Evolutionary conservation across 78 protist species (phyloP).

Genomic region (Emiliania huxleyi): DNA sequence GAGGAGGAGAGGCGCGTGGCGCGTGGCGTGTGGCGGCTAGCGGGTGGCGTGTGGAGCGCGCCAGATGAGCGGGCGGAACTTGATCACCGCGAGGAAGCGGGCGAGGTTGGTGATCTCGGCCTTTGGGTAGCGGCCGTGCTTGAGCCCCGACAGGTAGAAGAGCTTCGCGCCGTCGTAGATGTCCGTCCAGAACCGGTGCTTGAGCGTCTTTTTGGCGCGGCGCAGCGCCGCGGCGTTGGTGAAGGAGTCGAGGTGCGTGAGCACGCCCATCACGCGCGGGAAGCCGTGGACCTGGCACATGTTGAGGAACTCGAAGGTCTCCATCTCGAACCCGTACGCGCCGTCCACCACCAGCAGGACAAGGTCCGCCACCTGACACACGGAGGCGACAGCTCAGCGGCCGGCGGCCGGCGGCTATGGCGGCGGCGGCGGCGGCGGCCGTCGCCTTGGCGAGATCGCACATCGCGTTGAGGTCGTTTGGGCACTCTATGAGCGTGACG

Average conservation of each 20-base stretch:
- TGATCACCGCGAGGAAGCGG: conserved; percentile 89
- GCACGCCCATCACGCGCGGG: conserved; percentile 93
- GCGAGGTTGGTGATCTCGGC: conserved; percentile 90
- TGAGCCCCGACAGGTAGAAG: conserved; percentile 90
- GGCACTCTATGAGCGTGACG: conserved; percentile 94
- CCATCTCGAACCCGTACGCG: conserved; percentile 70
- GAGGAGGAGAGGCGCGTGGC: too few relatives aligned
- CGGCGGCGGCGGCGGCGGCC: background rate
- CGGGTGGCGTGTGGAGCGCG: too few relatives aligned
- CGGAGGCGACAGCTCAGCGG: too few relatives aligned
- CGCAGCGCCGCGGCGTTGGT: conserved; percentile 72
- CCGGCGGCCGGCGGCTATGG: background rate
- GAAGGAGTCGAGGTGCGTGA: conserved; percentile 94
- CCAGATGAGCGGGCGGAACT: conserved; percentile 91
- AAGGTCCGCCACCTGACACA: conserved; percentile 84
- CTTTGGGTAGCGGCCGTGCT: conserved; percentile 56
- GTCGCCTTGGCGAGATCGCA: conserved; percentile 96
- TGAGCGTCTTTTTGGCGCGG: conserved; percentile 74
- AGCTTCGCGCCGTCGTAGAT: conserved; percentile 96
- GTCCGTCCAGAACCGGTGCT: conserved; percentile 91
- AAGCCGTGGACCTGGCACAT: conserved; percentile 96
- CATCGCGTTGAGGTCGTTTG: conserved; percentile 95
- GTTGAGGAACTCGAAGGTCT: conserved; percentile 98
- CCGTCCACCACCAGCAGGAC: conserved; percentile 95
- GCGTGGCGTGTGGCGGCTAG: too few relatives aligned